Evolutionary conservation across 768 basidiomycete species (phyloP).

Genomic region (Rhodotorula graminis): DNA sequence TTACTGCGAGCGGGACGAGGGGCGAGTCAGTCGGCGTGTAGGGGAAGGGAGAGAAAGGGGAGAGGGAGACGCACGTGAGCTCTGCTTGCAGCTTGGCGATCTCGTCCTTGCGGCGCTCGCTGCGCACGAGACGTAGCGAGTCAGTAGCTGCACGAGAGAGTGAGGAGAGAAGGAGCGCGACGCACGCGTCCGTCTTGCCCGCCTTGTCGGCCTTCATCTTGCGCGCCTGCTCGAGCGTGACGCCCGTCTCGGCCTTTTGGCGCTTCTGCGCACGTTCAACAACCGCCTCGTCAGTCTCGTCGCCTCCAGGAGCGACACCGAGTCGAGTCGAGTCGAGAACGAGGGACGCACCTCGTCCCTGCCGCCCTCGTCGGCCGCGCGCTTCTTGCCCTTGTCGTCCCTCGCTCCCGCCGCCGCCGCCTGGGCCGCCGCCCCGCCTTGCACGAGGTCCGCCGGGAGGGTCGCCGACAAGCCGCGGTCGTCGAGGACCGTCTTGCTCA

Average conservation of each 20-base stretch:
- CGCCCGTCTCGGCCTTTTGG: not conserved
- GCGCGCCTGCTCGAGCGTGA: constrained; percentile 24
- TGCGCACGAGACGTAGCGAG: not conserved
- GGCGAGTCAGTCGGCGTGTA: not conserved
- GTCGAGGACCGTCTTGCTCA: constrained; percentile 38
- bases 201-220: constrained; percentile 27
- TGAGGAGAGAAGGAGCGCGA: not conserved
- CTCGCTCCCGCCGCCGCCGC: constrained; percentile 1
- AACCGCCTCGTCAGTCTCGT: no score
- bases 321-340: not conserved
- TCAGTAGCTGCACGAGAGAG: not conserved
- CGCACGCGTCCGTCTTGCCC: constrained; percentile 18
- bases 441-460: constrained; percentile 18
- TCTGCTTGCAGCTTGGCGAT: constrained; percentile 41
- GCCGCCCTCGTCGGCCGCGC: not conserved
- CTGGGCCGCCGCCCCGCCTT: not conserved
- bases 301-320: no score
- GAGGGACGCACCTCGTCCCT: constrained; percentile 10
- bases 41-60: no score
- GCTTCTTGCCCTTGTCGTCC: not conserved
- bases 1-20: not conserved
- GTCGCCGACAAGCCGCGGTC: constrained; percentile 38
- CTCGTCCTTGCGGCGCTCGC: constrained; percentile 37
- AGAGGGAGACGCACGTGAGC: constrained; percentile 22
- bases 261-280: not conserved